These are phyloP conservation scores for Malbranchea zuffiana DNA, from an alignment of 2,329 filamentous ascomycete genomes.

Conservation along the genomic window DNA sequence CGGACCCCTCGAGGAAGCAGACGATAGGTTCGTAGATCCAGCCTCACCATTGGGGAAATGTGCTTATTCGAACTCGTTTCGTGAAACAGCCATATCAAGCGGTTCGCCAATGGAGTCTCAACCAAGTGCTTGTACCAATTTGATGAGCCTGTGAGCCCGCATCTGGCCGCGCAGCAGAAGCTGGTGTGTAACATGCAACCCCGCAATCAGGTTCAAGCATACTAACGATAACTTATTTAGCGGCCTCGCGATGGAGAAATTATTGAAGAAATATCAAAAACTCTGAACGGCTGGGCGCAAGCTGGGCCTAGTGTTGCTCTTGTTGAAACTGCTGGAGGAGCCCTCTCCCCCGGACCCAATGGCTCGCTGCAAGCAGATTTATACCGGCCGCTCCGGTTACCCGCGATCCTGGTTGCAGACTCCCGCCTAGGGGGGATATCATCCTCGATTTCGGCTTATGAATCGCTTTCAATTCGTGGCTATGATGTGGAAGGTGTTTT, in stretches of 20 bases:
- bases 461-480: conserved; percentile 65
- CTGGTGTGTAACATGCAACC: conserved; percentile 26
- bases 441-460: conserved; percentile 66
- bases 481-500: conserved; percentile 64
- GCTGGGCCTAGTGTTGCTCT: conserved; percentile 12
- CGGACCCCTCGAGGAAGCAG: conserved; percentile 56
- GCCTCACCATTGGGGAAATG: no score
- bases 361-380: conserved; percentile 68
- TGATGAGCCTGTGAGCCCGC: conserved; percentile 63
- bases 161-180: conserved; percentile 53
- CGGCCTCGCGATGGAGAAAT: conserved; percentile 43
- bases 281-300: conserved; percentile 25
- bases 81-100: conserved; percentile 53
- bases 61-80: not conserved
- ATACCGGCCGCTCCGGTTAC: conserved; percentile 62
- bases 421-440: conserved; percentile 68
- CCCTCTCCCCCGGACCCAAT: conserved; percentile 67
- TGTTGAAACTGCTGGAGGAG: conserved; percentile 71
- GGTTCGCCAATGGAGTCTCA: conserved; percentile 45
- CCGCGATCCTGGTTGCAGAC: conserved; percentile 65
- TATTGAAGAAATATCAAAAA: conserved; percentile 38
- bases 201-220: conserved; percentile 2
- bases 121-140: conserved; percentile 61
- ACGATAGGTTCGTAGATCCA: conserved; percentile 56
- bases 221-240: conserved; percentile 24